phyloP scores from a whole-genome alignment of 495 filamentous ascomycete species.

The Podospora bellae-mahoneyi region DNA sequence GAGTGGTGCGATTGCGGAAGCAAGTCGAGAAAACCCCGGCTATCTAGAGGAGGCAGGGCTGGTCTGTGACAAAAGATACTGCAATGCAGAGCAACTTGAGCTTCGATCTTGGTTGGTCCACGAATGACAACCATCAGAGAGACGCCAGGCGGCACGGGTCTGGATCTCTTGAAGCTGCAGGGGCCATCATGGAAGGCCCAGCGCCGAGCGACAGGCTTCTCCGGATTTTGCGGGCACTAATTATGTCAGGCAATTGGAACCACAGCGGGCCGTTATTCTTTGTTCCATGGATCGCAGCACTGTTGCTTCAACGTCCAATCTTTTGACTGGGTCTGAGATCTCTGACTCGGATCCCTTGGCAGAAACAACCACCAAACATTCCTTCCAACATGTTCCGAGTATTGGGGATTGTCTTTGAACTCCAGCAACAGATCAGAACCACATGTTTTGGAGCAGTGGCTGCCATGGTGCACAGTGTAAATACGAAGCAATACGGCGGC shows the following conservation, averaged over 20 bases:
- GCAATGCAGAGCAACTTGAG: slow-evolving; percentile 6
- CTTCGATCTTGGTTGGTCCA: slow-evolving; percentile 4
- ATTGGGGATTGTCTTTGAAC: background rate
- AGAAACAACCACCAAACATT: no score
- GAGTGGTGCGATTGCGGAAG: slow-evolving; percentile 20
- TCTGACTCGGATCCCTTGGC: no score
- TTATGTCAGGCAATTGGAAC: background rate
- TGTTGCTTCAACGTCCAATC: background rate
- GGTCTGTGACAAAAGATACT: slow-evolving; percentile 3
- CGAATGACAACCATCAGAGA: slow-evolving; percentile 3
- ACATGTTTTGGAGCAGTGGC: background rate
- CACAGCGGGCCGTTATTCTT: background rate
- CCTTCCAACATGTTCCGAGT: background rate
- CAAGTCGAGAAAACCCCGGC: slow-evolving; percentile 10
- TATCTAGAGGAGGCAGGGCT: background rate
- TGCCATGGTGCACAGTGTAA: background rate
- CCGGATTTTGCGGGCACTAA: slow-evolving; percentile 6
- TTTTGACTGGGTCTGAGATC: no score
- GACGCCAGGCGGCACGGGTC: slow-evolving; percentile 14
- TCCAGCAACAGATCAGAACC: background rate
- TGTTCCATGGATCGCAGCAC: background rate
- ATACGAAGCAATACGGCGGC: background rate
- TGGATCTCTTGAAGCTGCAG: slow-evolving; percentile 10
- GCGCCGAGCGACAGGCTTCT: slow-evolving; percentile 7
- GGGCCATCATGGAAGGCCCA: background rate